Percentiles rank a stretch among this genome's conserved stretches.
These are phyloP conservation scores for Daldinia caldariorum DNA, from an alignment of 495 filamentous ascomycete genomes.

Conservation along the genomic window DNA sequence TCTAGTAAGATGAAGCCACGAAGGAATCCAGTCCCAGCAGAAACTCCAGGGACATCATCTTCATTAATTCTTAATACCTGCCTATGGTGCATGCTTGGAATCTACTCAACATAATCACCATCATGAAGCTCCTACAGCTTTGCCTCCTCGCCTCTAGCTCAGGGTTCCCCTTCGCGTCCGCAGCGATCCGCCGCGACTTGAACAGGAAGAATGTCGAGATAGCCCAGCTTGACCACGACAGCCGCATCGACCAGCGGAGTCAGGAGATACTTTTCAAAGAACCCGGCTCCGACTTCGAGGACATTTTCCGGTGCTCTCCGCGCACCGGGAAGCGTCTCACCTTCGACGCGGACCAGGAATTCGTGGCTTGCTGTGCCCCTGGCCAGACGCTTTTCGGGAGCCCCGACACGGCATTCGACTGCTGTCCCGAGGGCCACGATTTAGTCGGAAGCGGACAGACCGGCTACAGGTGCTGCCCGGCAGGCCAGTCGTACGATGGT, in stretches of 20 bases:
- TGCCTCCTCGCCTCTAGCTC: slow-evolving; percentile 1
- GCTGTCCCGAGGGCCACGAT: slow-evolving; percentile 16
- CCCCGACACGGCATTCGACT: slow-evolving; percentile 26
- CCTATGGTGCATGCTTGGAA: not conserved
- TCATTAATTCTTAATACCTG: not conserved
- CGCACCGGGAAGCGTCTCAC: slow-evolving; percentile 20
- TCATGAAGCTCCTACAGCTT: slow-evolving; percentile 13
- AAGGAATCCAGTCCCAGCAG: not conserved
- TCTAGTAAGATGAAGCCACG: not conserved
- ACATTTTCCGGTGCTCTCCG: slow-evolving; percentile 15
- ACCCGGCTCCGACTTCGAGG: slow-evolving; percentile 19
- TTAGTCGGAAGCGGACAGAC: slow-evolving; percentile 11
- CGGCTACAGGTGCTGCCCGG: slow-evolving; percentile 22
- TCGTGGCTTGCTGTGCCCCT: slow-evolving; percentile 21
- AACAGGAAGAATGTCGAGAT: slow-evolving; percentile 27
- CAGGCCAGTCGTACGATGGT: slow-evolving; percentile 23
- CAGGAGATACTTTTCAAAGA: slow-evolving; percentile 21
- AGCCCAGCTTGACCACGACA: slow-evolving; percentile 22
- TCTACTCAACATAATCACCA: not conserved
- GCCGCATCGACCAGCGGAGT: slow-evolving; percentile 18
- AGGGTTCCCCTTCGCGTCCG: slow-evolving; percentile 15
- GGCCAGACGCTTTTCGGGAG: slow-evolving; percentile 23
- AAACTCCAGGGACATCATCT: not conserved
- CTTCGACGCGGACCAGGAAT: slow-evolving; percentile 11
- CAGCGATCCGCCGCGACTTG: slow-evolving; percentile 21